Conservation (phyloP, 164 flowering plant genomes). For the Chloranthus sessilifolius region DNA sequence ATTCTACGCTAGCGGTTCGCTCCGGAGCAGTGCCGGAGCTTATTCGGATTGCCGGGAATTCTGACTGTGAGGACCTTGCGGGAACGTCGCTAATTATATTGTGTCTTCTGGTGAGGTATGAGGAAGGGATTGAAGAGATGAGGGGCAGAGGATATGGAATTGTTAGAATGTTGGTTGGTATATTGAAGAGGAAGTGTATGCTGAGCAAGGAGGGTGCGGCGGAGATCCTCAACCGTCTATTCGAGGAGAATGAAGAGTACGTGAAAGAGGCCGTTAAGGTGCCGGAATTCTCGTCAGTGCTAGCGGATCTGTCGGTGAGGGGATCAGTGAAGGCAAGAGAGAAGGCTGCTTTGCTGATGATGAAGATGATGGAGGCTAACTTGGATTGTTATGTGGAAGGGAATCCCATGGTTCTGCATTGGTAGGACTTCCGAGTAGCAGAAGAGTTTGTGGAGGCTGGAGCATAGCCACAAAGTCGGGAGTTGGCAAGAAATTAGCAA, state of each 20-base stretch:
- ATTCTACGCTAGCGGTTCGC: constrained; percentile 54
- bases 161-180: constrained; percentile 37
- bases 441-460: too few species aligned
- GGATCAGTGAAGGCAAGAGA: constrained; percentile 55
- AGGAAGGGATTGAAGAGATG: constrained; percentile 50
- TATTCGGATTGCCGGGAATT: constrained; percentile 26
- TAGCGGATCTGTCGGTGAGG: constrained; percentile 62
- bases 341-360: constrained; percentile 46
- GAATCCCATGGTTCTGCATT: constrained; percentile 15
- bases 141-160: constrained; percentile 26
- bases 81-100: constrained; percentile 49
- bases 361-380: constrained; percentile 42
- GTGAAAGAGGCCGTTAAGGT: constrained; percentile 38
- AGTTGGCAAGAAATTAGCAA: too few species aligned
- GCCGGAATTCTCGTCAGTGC: constrained; percentile 42
- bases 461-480: too few species aligned
- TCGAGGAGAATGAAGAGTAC: constrained; percentile 54
- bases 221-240: constrained; percentile 47
- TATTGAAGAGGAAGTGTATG: constrained; percentile 57
- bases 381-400: constrained; percentile 23
- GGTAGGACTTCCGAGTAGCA: too few species aligned
- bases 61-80: constrained; percentile 38
- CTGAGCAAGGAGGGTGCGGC: constrained; percentile 67
- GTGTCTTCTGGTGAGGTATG: constrained; percentile 46
- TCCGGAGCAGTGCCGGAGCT: constrained; percentile 47